Percentiles rank a stretch among this genome's conserved stretches.
Evolutionary conservation across 2,329 filamentous ascomycete species (phyloP).

Genomic region (Diplodia scrobiculata): DNA sequence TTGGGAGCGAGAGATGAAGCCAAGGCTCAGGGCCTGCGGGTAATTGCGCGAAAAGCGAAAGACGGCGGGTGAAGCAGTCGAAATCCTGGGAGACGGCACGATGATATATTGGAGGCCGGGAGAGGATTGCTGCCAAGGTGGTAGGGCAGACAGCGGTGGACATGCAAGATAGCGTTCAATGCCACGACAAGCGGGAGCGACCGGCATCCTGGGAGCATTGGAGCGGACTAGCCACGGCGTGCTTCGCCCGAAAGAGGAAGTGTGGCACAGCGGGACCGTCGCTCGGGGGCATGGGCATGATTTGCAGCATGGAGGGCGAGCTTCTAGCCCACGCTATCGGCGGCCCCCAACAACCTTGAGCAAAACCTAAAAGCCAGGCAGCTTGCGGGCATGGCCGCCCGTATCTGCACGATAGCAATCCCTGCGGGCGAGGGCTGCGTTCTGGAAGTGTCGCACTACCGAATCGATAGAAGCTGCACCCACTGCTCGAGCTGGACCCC

Average conservation of each 20-base stretch:
- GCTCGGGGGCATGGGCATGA: slow-evolving; percentile 17
- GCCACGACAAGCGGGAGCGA: slow-evolving; percentile 2
- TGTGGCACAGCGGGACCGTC: slow-evolving; percentile 7
- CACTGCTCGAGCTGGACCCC: background rate
- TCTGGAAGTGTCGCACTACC: slow-evolving; percentile 20
- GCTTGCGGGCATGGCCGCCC: slow-evolving; percentile 19
- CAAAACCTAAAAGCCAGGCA: slow-evolving; percentile 24
- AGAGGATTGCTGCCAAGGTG: slow-evolving; percentile 9
- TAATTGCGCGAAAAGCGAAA: slow-evolving; percentile 9
- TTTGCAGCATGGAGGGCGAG: slow-evolving; percentile 1
- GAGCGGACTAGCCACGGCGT: slow-evolving; percentile 7
- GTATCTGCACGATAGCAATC: slow-evolving; percentile 26
- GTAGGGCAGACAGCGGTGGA: background rate
- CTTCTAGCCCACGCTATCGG: slow-evolving; percentile 24
- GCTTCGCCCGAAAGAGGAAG: slow-evolving; percentile 12
- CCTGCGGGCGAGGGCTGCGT: background rate
- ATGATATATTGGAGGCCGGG: slow-evolving; percentile 16
- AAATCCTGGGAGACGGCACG: slow-evolving; percentile 17
- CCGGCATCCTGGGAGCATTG: slow-evolving; percentile 5
- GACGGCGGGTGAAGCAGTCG: slow-evolving; percentile 8
- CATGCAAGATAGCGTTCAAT: slow-evolving; percentile 18
- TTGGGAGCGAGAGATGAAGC: slow-evolving; percentile 1
- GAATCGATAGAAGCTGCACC: slow-evolving; percentile 7
- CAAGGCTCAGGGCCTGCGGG: background rate
- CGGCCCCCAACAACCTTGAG: slow-evolving; percentile 9